Evolutionary conservation across 2,329 filamentous ascomycete species (phyloP), one percentile per base, ranked within the genome.

Genomic region (Colletotrichum orbiculare): DNA sequence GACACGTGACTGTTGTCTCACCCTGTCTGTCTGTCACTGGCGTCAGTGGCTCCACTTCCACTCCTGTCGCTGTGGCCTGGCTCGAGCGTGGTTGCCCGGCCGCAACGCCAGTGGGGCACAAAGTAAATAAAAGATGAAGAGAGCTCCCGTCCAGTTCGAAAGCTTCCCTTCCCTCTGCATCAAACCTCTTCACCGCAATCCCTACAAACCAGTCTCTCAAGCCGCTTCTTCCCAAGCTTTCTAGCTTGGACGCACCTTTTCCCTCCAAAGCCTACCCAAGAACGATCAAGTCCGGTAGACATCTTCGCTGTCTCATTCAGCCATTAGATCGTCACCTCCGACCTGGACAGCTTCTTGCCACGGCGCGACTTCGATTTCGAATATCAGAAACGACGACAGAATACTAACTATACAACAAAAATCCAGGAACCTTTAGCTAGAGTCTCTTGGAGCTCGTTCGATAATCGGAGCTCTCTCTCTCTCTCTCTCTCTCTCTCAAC

Each of bases 361-460:
- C 82, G 78, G 75, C 78, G 66, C 67, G 68, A 41, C 71, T 78
- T 83, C 80, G 77, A 74, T 76, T 81, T 84, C 80, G 78, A 83
- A 76, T 77, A 82, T 75, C 77, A 75, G 25, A 71, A 72, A 74
- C 79, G 74, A 73, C 71, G 68, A 71, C 72, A 74, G 71, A 68
- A 73, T 81, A 83, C 81, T 82, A 82, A 83, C 79, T 72, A 76
- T 71, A 81, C 84, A 80, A 82, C 83, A 83, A 71, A 71, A 65
- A 77, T 79, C 80, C 77, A 85, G 82, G 83, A 86, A 83, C 79
- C 82, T 84, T 85, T 85, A 79, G 78, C 74, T 85, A 85, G 83
- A 84, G 82, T 83, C 81, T 85, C 83, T 86, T 84, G 83, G 82
- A 85, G 77, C 81, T 84, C 80, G 74, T 79, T 82, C 79, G 79